Percentiles rank a stretch among this genome's conserved stretches.
phyloP scores from a whole-genome alignment of 352 stramenopile species.

The Peronospora farinosa region DNA sequence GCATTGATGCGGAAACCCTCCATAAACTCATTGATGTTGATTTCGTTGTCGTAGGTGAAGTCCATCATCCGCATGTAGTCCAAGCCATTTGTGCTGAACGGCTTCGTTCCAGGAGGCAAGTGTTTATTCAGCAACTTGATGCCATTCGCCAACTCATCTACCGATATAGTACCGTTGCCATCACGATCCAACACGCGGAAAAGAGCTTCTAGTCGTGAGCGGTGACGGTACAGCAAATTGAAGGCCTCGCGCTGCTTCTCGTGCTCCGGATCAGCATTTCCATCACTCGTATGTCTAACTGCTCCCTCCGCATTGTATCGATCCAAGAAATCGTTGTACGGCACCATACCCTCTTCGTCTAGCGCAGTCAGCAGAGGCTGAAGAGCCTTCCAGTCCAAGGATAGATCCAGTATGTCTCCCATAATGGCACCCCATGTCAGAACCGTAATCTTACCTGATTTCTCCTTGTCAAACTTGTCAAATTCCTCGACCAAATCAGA shows the following conservation, averaged over 20 bases:
- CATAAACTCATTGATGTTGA: conserved; percentile 90
- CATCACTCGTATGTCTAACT: conserved; percentile 16
- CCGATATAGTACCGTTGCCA: conserved; percentile 75
- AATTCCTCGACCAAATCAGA: conserved; percentile 63
- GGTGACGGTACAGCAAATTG: conserved; percentile 79
- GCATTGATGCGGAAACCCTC: conserved; percentile 84
- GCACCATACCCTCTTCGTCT: conserved; percentile 58
- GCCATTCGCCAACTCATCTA: conserved; percentile 73
- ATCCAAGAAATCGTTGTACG: conserved; percentile 66
- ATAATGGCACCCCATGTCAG: conserved; percentile 57
- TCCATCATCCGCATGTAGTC: conserved; percentile 86
- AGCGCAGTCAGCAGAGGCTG: conserved; percentile 70
- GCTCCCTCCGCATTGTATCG: conserved; percentile 68
- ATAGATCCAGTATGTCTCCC: conserved; percentile 74
- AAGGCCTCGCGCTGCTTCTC: conserved; percentile 61
- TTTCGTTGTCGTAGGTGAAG: conserved; percentile 79
- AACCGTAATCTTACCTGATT: conserved; percentile 42
- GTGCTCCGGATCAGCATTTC: conserved; percentile 34
- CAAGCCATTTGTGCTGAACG: conserved; percentile 59
- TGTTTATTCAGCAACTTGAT: conserved; percentile 81
- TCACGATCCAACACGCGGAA: conserved; percentile 78
- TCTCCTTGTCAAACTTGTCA: conserved; percentile 39
- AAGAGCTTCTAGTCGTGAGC: conserved; percentile 71
- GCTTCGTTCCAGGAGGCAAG: conserved; percentile 54
- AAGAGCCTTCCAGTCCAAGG: conserved; percentile 70